These are phyloP conservation scores for Schizochytrium sp. DNA, from an alignment of 108 stramenopile species.

Conservation along the genomic window DNA sequence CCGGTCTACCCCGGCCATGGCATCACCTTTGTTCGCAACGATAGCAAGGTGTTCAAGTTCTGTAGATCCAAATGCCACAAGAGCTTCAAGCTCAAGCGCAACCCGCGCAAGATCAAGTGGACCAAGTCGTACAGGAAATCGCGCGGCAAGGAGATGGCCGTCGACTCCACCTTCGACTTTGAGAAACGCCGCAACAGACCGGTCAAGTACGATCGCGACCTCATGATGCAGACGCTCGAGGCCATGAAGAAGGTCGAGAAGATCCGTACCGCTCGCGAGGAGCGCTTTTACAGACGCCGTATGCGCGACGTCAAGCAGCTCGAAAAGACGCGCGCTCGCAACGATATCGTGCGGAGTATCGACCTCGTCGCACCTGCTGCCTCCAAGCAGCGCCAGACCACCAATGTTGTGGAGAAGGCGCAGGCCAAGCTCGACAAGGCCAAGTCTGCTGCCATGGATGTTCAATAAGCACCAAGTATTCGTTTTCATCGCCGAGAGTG, in stretches of 20 bases:
- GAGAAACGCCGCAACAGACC: conserved; percentile 95
- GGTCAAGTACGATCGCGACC: conserved; percentile 83
- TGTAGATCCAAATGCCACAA: conserved; percentile 99
- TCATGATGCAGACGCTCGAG: conserved; percentile 90
- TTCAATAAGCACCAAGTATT: background rate
- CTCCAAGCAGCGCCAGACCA: conserved; percentile 36
- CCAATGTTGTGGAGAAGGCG: conserved; percentile 17
- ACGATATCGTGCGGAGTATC: conserved; percentile 38
- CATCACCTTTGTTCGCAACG: conserved; percentile 94
- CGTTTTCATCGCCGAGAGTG: no score
- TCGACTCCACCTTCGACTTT: conserved; percentile 90
- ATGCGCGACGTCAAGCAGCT: conserved; percentile 31
- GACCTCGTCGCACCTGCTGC: conserved; percentile 50
- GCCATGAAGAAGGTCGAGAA: conserved; percentile 88
- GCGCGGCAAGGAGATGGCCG: conserved; percentile 49
- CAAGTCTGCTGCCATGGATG: conserved; percentile 9
- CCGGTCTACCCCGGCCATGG: conserved; percentile 98
- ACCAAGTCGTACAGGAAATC: conserved; percentile 97
- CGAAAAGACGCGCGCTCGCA: conserved; percentile 41
- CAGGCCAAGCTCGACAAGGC: conserved; percentile 3
- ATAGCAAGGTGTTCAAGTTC: conserved; percentile 94
- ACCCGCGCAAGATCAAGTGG: conserved; percentile 97
- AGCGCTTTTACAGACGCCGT: conserved; percentile 42
- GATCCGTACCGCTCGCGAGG: conserved; percentile 60
- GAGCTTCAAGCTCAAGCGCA: conserved; percentile 96